Conservation (phyloP, 768 basidiomycete species). For the Leucogyrophana mollusca region DNA sequence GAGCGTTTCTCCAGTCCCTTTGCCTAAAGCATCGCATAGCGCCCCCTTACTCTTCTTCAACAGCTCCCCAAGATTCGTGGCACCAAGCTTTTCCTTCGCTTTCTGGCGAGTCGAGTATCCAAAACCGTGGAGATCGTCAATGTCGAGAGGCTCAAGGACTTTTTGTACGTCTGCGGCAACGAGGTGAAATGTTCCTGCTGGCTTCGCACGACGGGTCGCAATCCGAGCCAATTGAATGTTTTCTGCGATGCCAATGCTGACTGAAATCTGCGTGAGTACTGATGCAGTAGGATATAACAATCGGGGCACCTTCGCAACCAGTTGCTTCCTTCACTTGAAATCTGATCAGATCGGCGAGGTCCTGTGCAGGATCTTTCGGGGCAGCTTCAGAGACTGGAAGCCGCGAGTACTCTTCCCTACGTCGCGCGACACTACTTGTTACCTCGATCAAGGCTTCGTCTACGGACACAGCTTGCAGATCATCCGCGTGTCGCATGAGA, state of each 20-base stretch:
- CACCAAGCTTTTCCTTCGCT: slow-evolving; percentile 75
- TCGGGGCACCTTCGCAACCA: slow-evolving; percentile 69
- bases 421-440: slow-evolving; percentile 53
- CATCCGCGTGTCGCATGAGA: slow-evolving; percentile 85
- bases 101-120: slow-evolving; percentile 76
- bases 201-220: slow-evolving; percentile 90
- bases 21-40: slow-evolving; percentile 76
- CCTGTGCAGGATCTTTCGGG: slow-evolving; percentile 60
- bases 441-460: slow-evolving; percentile 96
- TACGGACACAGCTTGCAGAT: slow-evolving; percentile 92
- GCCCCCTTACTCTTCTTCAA: slow-evolving; percentile 57
- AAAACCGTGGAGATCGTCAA: slow-evolving; percentile 86
- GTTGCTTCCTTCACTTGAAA: slow-evolving; percentile 75
- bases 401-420: slow-evolving; percentile 21
- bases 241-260: slow-evolving; percentile 88
- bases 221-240: slow-evolving; percentile 93
- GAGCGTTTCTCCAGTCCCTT: slow-evolving; percentile 78
- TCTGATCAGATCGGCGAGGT: slow-evolving; percentile 80
- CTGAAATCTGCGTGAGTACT: slow-evolving; percentile 36
- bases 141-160: slow-evolving; percentile 66
- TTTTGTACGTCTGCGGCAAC: slow-evolving; percentile 45
- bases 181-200: slow-evolving; percentile 83
- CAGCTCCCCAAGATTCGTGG: slow-evolving; percentile 68
- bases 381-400: slow-evolving; percentile 15
- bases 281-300: not conserved